These are phyloP conservation scores for Henckelia pumila DNA, from an alignment of 257 asterid species.

Conservation along the genomic window DNA sequence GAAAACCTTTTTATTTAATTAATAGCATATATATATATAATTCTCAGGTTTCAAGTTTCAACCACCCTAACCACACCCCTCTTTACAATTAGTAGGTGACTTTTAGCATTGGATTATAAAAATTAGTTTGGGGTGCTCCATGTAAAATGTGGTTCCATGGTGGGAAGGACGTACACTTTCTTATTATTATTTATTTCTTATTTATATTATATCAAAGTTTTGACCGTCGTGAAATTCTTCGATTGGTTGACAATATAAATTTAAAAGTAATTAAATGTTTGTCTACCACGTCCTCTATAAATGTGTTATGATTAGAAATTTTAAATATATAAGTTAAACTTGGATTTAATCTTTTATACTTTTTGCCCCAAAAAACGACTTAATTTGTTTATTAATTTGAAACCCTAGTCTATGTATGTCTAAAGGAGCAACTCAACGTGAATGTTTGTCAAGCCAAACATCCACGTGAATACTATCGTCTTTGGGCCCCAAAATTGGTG, in stretches of 20 bases:
- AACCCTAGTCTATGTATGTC: conserved; percentile 26
- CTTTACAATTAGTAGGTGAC: not conserved
- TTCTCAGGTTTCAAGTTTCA: not conserved
- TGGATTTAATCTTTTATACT: not conserved
- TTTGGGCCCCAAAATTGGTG: conserved; percentile 31
- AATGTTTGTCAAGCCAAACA: conserved; percentile 46
- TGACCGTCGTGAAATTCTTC: conserved; percentile 40
- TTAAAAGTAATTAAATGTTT: not conserved
- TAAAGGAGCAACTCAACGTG: conserved; percentile 35
- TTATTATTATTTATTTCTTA: not conserved
- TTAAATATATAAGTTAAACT: not conserved
- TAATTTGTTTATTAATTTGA: not conserved
- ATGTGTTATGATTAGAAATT: conserved; percentile 5
- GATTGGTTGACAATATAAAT: conserved; percentile 31
- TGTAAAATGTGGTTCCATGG: conserved; percentile 22
- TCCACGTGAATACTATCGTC: conserved; percentile 44
- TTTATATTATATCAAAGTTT: conserved; percentile 17
- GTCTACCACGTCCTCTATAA: conserved; percentile 27
- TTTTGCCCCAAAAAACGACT: not conserved
- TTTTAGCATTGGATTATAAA: conserved; percentile 22
- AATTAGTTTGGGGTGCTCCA: conserved; percentile 38
- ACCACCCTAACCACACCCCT: not conserved
- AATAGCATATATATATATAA: no score
- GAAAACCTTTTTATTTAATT: not conserved
- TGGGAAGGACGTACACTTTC: conserved; percentile 3